Conservation (phyloP, 2,329 filamentous ascomycete genomes). For the Aureobasidium sp. region DNA sequence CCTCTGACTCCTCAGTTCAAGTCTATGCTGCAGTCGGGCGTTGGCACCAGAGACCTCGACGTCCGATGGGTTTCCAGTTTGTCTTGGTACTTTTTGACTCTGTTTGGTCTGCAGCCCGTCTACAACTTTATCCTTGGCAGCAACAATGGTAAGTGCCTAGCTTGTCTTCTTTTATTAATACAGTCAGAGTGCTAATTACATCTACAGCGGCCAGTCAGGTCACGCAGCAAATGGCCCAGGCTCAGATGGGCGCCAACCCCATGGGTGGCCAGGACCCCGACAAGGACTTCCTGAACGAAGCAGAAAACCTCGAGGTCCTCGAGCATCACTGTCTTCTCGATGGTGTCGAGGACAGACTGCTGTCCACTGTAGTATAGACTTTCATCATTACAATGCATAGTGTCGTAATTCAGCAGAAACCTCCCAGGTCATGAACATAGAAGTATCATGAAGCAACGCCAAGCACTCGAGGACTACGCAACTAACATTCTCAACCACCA, state of each 20-base stretch:
- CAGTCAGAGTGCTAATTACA: background rate
- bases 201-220: slow-evolving; percentile 80
- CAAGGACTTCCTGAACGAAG: slow-evolving; percentile 88
- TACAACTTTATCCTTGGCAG: slow-evolving; percentile 95
- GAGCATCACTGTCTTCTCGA: slow-evolving; percentile 91
- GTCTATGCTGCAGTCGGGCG: slow-evolving; percentile 96
- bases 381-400: background rate
- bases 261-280: slow-evolving; percentile 85
- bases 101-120: slow-evolving; percentile 92
- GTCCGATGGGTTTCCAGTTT: slow-evolving; percentile 98
- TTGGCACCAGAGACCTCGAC: slow-evolving; percentile 91
- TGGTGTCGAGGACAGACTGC: slow-evolving; percentile 75
- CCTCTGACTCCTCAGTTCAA: slow-evolving; percentile 98
- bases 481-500: background rate
- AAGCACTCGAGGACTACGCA: no score
- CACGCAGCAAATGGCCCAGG: slow-evolving; percentile 64
- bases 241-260: slow-evolving; percentile 62
- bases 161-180: background rate
- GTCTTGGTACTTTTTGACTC: slow-evolving; percentile 97
- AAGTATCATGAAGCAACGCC: no score
- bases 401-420: no score
- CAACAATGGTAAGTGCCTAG: slow-evolving; percentile 69
- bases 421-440: no score
- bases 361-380: slow-evolving; percentile 40
- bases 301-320: slow-evolving; percentile 90